These are phyloP conservation scores for Trichoderma reesei DNA, from an alignment of 495 filamentous ascomycete species.

Conservation along the genomic window DNA sequence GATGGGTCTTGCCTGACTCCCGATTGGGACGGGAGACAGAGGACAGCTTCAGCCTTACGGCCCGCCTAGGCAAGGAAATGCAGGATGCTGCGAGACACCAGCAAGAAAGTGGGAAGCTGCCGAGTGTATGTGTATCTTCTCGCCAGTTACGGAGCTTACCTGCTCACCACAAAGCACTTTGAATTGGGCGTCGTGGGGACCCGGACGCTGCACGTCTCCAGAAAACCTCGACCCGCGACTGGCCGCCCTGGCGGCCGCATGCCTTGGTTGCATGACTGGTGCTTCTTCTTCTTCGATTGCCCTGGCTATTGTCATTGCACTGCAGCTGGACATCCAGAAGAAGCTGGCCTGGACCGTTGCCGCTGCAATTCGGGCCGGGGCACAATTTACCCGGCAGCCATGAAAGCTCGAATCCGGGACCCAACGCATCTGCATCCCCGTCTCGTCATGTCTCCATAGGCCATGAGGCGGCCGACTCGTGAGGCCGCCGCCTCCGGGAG, in stretches of 20 bases:
- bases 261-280: not conserved
- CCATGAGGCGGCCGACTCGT: not conserved
- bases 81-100: not conserved
- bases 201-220: not conserved
- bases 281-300: too few relatives aligned
- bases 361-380: not conserved
- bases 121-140: not conserved
- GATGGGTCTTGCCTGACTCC: not conserved
- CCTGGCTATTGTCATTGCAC: not conserved
- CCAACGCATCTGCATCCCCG: not conserved
- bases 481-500: too few relatives aligned
- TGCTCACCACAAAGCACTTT: not conserved
- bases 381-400: slow-evolving; percentile 1
- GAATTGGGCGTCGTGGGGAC: not conserved
- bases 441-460: not conserved
- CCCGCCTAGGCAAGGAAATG: not conserved
- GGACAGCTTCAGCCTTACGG: not conserved
- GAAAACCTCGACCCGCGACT: not conserved
- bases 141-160: not conserved
- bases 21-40: not conserved
- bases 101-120: not conserved
- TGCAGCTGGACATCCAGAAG: not conserved
- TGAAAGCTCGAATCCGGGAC: not conserved
- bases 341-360: not conserved
- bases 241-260: not conserved